Conservation (phyloP, 2,329 filamentous ascomycete species). For the Fulvia fulva region DNA sequence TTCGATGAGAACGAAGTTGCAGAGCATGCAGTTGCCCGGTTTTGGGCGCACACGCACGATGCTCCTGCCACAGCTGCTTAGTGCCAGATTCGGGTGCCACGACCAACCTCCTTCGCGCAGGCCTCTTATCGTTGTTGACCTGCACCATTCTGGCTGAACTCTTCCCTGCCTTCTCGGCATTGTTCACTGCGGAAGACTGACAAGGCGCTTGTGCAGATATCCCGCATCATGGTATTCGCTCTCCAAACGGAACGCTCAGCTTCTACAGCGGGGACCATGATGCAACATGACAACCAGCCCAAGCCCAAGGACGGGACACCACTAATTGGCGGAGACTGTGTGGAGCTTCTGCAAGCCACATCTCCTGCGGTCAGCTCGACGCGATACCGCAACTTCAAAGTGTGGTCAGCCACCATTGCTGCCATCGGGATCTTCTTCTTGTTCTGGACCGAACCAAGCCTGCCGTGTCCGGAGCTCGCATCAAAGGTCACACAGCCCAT, state of each 20-base stretch:
- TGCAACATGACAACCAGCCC: slow-evolving; percentile 4
- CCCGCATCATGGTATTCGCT: neutral
- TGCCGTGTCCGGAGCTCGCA: neutral
- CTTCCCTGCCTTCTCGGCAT: neutral
- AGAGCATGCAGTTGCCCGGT: slow-evolving; percentile 52
- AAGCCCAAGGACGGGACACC: slow-evolving; percentile 6
- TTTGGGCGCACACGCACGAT: slow-evolving; percentile 47
- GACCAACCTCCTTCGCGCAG: slow-evolving; percentile 1
- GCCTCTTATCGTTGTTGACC: neutral
- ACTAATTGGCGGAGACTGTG: slow-evolving; percentile 10
- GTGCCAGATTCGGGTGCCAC: neutral
- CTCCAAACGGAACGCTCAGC: slow-evolving; percentile 2
- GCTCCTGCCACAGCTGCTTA: slow-evolving; percentile 4
- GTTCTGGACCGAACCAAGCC: slow-evolving; percentile 2
- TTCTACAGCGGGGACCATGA: slow-evolving; percentile 6
- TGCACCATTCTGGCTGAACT: neutral
- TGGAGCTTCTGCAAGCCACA: slow-evolving; percentile 13
- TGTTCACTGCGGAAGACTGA: neutral
- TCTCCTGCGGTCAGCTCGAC: neutral
- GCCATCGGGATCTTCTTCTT: slow-evolving; percentile 8
- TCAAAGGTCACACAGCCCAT: neutral
- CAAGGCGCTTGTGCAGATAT: neutral
- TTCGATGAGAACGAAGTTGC: slow-evolving; percentile 54
- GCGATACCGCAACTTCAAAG: slow-evolving; percentile 2
- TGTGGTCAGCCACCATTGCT: slow-evolving; percentile 10